phyloP scores from a whole-genome alignment of 2,329 filamentous ascomycete species.

The Pleoardoris graminearum region DNA sequence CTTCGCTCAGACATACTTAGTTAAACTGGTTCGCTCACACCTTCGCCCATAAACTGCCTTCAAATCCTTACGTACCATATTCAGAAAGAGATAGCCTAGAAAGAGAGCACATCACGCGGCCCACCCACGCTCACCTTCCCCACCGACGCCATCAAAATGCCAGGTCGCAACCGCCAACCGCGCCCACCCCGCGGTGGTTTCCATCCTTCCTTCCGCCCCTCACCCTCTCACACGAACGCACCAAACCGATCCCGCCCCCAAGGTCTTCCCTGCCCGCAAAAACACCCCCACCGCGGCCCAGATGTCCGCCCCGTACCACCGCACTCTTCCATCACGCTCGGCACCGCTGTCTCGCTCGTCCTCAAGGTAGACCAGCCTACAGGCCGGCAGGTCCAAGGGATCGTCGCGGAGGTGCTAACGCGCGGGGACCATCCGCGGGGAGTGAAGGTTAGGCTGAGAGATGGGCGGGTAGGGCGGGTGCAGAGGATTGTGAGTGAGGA shows the following conservation, averaged over 20 bases:
- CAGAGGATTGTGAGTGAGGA: conserved; percentile 59
- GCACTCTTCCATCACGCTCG: conserved; percentile 53
- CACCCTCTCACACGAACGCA: not conserved
- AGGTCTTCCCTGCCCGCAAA: not conserved
- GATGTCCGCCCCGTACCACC: conserved; percentile 28
- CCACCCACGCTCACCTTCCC: not conserved
- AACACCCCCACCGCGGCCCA: conserved; percentile 31
- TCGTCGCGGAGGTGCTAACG: conserved; percentile 70
- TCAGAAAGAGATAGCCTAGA: not conserved
- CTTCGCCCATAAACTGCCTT: no score
- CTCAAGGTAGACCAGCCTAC: conserved; percentile 77
- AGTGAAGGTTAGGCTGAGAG: conserved; percentile 74
- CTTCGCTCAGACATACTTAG: no score
- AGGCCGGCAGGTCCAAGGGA: conserved; percentile 69
- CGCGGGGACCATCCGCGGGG: conserved; percentile 74
- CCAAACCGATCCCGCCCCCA: conserved; percentile 1
- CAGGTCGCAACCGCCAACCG: conserved; percentile 37
- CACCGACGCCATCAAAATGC: not conserved
- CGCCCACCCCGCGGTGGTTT: conserved; percentile 7
- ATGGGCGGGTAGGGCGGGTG: conserved; percentile 74
- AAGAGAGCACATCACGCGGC: not conserved
- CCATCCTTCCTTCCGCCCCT: not conserved
- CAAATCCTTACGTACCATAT: no score
- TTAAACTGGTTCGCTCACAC: no score
- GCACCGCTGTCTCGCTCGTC: conserved; percentile 70